A percentile compares a stretch with the other conserved stretches of the same genome.
phyloP scores from a whole-genome alignment of 2,329 filamentous ascomycete species.

The Talaromyces sp. region DNA sequence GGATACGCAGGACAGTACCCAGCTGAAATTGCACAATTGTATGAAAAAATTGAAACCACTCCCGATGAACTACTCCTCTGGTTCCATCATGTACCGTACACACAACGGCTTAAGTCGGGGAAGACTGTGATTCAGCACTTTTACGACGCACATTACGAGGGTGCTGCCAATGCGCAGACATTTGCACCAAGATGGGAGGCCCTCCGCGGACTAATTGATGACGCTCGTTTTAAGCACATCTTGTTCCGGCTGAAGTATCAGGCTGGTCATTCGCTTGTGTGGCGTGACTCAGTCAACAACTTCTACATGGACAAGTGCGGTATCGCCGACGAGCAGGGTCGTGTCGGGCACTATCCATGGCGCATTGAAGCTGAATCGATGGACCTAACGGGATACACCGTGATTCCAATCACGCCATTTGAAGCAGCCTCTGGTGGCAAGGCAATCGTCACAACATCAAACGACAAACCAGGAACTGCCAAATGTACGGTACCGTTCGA shows the following conservation, averaged over 20 bases:
- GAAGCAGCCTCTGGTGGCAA: constrained; percentile 57
- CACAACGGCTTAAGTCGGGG: constrained; percentile 57
- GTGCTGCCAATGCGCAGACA: constrained; percentile 57
- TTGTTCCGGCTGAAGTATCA: constrained; percentile 61
- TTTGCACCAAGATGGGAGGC: constrained; percentile 55
- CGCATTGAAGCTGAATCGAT: constrained; percentile 69
- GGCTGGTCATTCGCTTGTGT: constrained; percentile 66
- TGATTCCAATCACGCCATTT: constrained; percentile 54
- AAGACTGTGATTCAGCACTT: constrained; percentile 67
- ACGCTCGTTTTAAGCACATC: constrained; percentile 57
- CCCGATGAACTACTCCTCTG: constrained; percentile 67
- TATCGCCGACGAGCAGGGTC: constrained; percentile 55
- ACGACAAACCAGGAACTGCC: constrained; percentile 51
- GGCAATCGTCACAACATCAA: constrained; percentile 55
- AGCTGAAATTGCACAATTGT: constrained; percentile 54
- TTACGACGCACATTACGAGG: constrained; percentile 61
- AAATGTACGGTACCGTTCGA: constrained; percentile 46
- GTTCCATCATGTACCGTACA: constrained; percentile 73
- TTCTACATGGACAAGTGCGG: constrained; percentile 62
- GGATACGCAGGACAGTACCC: constrained; percentile 65
- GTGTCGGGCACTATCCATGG: constrained; percentile 61
- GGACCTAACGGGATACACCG: constrained; percentile 56
- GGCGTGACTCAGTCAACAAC: constrained; percentile 64
- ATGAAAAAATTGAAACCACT: constrained; percentile 60
- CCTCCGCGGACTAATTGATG: constrained; percentile 56